Conservation (phyloP, 176 grass and related monocot genomes). For the Phragmites australis region DNA sequence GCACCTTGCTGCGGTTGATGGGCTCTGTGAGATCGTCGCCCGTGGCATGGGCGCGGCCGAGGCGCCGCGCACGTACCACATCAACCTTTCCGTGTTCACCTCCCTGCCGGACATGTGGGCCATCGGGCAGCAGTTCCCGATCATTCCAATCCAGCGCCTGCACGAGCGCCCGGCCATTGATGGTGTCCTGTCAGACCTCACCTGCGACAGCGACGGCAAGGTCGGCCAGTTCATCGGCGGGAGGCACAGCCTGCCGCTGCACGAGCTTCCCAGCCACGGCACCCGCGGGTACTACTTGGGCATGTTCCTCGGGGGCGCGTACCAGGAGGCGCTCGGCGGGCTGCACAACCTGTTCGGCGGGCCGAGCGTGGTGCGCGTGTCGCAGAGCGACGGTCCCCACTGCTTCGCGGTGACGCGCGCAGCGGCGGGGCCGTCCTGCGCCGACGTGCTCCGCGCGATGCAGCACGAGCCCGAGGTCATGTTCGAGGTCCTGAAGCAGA, state of each 20-base stretch:
- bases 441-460: slow-evolving; percentile 87
- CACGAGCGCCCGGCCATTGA: slow-evolving; percentile 58
- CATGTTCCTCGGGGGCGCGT: slow-evolving; percentile 96
- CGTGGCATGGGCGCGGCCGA: slow-evolving; percentile 63
- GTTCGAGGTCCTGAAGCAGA: slow-evolving; percentile 76
- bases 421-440: slow-evolving; percentile 63
- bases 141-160: slow-evolving; percentile 87
- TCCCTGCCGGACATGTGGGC: slow-evolving; percentile 94
- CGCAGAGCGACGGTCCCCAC: slow-evolving; percentile 80
- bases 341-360: slow-evolving; percentile 95
- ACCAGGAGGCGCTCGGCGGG: slow-evolving; percentile 93
- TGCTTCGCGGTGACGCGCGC: slow-evolving; percentile 86
- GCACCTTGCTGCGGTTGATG: slow-evolving; percentile 81
- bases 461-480: slow-evolving; percentile 96
- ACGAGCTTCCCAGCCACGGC: slow-evolving; percentile 54
- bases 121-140: slow-evolving; percentile 88
- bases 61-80: slow-evolving; percentile 62
- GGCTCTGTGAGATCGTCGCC: slow-evolving; percentile 74
- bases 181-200: slow-evolving; percentile 75
- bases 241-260: slow-evolving; percentile 69
- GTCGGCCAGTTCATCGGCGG: slow-evolving; percentile 75
- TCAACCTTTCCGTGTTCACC: slow-evolving; percentile 91
- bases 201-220: slow-evolving; percentile 98
- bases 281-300: slow-evolving; percentile 78
- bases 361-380: slow-evolving; percentile 86